Percentiles rank a stretch among this genome's conserved stretches.
These are phyloP conservation scores for Talaromyces atroroseus DNA, from an alignment of 2,329 filamentous ascomycete species.

Conservation along the genomic window DNA sequence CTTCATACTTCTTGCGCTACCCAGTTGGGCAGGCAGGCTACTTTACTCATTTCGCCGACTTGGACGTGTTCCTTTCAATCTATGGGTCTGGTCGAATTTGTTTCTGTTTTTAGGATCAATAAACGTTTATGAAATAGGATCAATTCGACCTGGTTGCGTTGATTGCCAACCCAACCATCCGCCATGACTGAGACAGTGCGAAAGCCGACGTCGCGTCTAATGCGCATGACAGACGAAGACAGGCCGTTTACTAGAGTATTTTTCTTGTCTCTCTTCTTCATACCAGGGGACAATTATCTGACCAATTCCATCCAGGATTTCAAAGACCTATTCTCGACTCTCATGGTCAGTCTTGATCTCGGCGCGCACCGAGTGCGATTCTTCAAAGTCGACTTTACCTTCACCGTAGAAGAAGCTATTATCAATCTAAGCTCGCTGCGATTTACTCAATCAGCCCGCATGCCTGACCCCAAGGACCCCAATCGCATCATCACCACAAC, in stretches of 20 bases:
- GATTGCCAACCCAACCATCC: background rate
- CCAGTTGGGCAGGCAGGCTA: background rate
- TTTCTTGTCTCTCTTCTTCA: background rate
- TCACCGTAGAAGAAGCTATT: constrained; percentile 94
- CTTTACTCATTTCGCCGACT: background rate
- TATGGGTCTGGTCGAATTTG: too few species aligned
- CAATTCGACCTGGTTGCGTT: background rate
- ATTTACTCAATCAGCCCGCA: constrained; percentile 96
- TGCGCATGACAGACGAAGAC: constrained; percentile 98
- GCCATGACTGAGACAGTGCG: constrained; percentile 67
- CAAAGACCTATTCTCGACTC: constrained; percentile 90
- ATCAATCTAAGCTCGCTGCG: constrained; percentile 96
- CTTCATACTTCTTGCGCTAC: background rate
- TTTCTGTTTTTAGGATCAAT: background rate
- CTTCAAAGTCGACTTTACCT: constrained; percentile 86
- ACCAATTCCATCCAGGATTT: constrained; percentile 73
- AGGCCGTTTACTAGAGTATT: constrained; percentile 87
- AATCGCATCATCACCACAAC: constrained; percentile 95
- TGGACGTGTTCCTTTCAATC: background rate
- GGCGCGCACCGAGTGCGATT: constrained; percentile 84
- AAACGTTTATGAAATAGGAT: background rate
- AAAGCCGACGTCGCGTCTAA: constrained; percentile 88
- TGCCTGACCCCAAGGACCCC: constrained; percentile 95
- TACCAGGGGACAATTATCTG: background rate
- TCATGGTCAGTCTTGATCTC: constrained; percentile 90